phyloP scores from a whole-genome alignment of 2,329 filamentous ascomycete species.

The Fonsecaea erecta region DNA sequence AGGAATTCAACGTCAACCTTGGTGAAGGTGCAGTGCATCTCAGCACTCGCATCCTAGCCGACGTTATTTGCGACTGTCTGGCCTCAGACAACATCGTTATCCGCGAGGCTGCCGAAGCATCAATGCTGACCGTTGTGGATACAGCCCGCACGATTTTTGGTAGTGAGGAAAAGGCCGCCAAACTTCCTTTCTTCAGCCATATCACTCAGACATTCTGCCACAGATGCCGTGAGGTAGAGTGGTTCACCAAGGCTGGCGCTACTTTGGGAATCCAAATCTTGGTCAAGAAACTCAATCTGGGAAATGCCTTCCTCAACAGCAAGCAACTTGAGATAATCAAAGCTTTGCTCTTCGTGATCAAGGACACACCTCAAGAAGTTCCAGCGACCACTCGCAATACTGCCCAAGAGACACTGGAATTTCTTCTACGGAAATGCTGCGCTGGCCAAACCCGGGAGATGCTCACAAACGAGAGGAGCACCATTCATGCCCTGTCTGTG shows the following conservation, averaged over 20 bases:
- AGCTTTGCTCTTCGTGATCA: constrained; percentile 95
- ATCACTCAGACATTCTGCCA: constrained; percentile 86
- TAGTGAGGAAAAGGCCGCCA: constrained; percentile 69
- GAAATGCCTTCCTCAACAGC: constrained; percentile 78
- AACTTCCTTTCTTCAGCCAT: constrained; percentile 81
- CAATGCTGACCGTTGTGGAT: constrained; percentile 77
- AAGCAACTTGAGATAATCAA: constrained; percentile 87
- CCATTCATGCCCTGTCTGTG: constrained; percentile 76
- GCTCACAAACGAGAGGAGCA: constrained; percentile 66
- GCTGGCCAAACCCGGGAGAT: constrained; percentile 82
- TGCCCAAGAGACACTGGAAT: constrained; percentile 80
- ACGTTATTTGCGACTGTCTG: constrained; percentile 87
- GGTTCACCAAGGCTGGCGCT: constrained; percentile 96
- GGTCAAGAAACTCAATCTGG: constrained; percentile 81
- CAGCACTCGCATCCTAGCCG: constrained; percentile 83
- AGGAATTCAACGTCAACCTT: constrained; percentile 79
- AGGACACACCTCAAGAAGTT: constrained; percentile 94
- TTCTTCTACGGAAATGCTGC: constrained; percentile 77
- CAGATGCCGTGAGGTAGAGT: constrained; percentile 95
- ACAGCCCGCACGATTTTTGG: constrained; percentile 80
- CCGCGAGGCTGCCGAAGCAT: constrained; percentile 78
- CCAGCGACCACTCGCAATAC: constrained; percentile 85
- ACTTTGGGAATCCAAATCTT: constrained; percentile 87
- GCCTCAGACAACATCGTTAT: constrained; percentile 82
- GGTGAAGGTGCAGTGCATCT: constrained; percentile 87